These are phyloP conservation scores for Fomitopsis schrenkii DNA, from an alignment of 1,284 basidiomycete genomes.

Conservation along the genomic window DNA sequence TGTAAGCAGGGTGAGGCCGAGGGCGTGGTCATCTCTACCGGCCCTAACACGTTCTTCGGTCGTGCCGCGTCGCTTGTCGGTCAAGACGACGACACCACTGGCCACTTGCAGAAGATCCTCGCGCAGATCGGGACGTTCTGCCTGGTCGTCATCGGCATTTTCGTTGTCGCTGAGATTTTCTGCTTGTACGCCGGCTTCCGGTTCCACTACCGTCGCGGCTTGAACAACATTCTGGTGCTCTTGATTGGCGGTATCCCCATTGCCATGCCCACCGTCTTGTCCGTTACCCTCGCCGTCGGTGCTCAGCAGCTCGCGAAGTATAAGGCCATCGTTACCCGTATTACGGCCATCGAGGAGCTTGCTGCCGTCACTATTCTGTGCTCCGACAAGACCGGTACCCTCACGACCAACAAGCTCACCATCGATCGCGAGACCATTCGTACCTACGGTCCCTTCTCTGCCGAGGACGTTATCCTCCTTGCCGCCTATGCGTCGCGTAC, in stretches of 20 bases:
- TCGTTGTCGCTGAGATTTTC: conserved; percentile 87
- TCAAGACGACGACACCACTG: conserved; percentile 92
- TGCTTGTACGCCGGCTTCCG: conserved; percentile 85
- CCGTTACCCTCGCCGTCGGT: conserved; percentile 95
- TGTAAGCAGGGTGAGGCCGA: conserved; percentile 98
- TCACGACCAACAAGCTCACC: conserved; percentile 98
- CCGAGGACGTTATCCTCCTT: conserved; percentile 89
- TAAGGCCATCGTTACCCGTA: conserved; percentile 97
- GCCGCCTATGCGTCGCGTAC: conserved; percentile 95
- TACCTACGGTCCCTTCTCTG: conserved; percentile 85
- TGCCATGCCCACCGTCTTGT: conserved; percentile 96
- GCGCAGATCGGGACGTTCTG: conserved; percentile 96
- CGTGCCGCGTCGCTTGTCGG: conserved; percentile 94
- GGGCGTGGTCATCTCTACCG: conserved; percentile 95
- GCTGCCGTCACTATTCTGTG: conserved; percentile 96
- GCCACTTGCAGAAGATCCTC: conserved; percentile 97
- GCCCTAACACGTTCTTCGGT: conserved; percentile 94
- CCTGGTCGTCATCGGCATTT: conserved; percentile 88
- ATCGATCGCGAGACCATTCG: conserved; percentile 93
- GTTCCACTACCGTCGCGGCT: conserved; percentile 88
- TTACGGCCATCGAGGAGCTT: conserved; percentile 96
- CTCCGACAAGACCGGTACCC: conserved; percentile 96
- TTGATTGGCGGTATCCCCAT: conserved; percentile 99
- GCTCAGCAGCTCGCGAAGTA: conserved; percentile 97
- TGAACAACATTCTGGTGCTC: conserved; percentile 95